Base-by-base conservation (phyloP, 2,329 filamentous ascomycete genomes). In the Apiospora marii region DNA sequence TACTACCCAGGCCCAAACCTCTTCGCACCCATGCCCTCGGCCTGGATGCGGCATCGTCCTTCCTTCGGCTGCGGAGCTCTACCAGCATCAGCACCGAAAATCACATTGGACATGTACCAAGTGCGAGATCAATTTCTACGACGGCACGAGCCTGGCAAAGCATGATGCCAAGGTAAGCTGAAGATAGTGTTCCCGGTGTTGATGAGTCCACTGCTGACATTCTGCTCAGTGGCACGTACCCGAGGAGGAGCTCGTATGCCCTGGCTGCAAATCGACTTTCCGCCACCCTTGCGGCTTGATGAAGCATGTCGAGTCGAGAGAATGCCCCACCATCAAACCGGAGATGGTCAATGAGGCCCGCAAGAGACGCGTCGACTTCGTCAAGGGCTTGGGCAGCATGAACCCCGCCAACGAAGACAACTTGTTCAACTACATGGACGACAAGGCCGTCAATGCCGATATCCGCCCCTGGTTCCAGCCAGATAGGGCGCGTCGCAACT, bases 191-290 rank as follows among this genome's bases (percentile, higher is more conserved):
- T 64, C 37, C 58, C 6, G 19, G 19, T 30, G 16, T 34, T 61
- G 19, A 41, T 4, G 19, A 37, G 7, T 34, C 16, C 30, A n/a
- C 19, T 19, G 13, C 30, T 64, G 58, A 64, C 34, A 37, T 22
- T 8, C 10, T 13, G 13, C 1, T 1, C 8, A 64, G 58, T 22
- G 22, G 41, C 58, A 64, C 19, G 5, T 64, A 41, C 58, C 58
- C 5, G 34, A 64, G 5, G 22, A 3, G 2, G 58, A 82, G 1
- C 80, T 90, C 1, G 67, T 74, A 3, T 90, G 88, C 68, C 86
- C 86, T 0, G 87, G 84, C 37, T 90, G 88, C 72, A 69, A 76
- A 0, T 73, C 75, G 1, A 78, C 78, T 0, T 88, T 87, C 71
- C 67, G 44, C 0, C 79, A 81, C 0, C 78, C 85, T 0, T 80